These are phyloP conservation scores for Botrytis porri DNA, from an alignment of 2,329 filamentous ascomycete genomes.

Conservation along the genomic window DNA sequence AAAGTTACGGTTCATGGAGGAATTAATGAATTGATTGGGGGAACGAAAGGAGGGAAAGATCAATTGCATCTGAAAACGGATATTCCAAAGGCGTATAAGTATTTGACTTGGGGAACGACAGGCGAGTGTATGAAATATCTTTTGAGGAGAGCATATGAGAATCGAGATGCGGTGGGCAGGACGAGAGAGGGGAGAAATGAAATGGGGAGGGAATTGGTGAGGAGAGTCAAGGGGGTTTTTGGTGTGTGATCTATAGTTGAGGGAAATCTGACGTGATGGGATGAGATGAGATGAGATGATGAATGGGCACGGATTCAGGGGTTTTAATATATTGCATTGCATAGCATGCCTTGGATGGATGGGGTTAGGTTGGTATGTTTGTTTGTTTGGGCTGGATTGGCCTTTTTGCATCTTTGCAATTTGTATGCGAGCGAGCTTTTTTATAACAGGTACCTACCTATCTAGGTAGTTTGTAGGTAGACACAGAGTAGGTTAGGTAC, in stretches of 20 bases:
- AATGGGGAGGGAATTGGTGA: slow-evolving; percentile 59
- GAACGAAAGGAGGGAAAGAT: slow-evolving; percentile 28
- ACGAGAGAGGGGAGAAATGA: slow-evolving; percentile 61
- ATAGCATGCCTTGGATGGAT: not conserved
- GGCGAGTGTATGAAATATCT: slow-evolving; percentile 79
- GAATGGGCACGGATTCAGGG: too few species aligned
- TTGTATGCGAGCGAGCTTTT: not conserved
- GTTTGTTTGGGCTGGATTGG: not conserved
- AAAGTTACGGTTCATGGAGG: not conserved
- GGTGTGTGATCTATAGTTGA: slow-evolving; percentile 26
- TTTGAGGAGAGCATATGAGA: slow-evolving; percentile 68
- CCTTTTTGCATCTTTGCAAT: not conserved
- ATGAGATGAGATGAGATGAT: not conserved
- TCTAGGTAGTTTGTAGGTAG: too few species aligned
- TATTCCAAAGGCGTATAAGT: slow-evolving; percentile 59
- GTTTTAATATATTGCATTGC: not conserved
- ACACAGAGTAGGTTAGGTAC: too few species aligned
- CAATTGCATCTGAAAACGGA: slow-evolving; percentile 42
- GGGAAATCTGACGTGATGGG: not conserved
- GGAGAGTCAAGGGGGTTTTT: slow-evolving; percentile 49
- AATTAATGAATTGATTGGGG: not conserved
- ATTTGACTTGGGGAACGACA: slow-evolving; percentile 66
- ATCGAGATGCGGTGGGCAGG: slow-evolving; percentile 65
- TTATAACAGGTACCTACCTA: not conserved
- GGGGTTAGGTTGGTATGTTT: not conserved